Percentiles rank a stretch among this genome's conserved stretches.
Evolutionary conservation across 805 yeast genomes (phyloP).

Genomic region (Saccharomycopsis babjevae): DNA sequence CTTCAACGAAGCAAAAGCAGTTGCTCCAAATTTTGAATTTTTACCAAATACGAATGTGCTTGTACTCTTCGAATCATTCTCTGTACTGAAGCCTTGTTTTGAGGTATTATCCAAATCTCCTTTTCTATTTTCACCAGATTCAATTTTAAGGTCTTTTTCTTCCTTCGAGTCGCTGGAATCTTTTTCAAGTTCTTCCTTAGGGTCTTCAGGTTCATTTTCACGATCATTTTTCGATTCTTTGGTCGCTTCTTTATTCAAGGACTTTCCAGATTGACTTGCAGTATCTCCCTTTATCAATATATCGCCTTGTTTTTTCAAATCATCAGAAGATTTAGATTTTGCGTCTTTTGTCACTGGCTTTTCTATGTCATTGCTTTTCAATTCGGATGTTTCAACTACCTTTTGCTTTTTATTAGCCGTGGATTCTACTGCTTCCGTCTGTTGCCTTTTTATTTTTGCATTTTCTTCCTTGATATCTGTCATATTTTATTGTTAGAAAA

Average conservation of each 20-base stretch:
- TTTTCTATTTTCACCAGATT: constrained; percentile 14
- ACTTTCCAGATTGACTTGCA: not conserved
- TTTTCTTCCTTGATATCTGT: not conserved
- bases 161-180: constrained; percentile 2
- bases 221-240: constrained; percentile 20
- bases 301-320: not conserved
- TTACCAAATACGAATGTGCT: constrained; percentile 44
- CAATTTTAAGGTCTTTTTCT: not conserved
- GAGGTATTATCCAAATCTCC: too few species aligned
- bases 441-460: not conserved
- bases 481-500: not conserved
- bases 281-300: not conserved
- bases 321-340: constrained; percentile 13
- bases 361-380: not conserved
- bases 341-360: constrained; percentile 1
- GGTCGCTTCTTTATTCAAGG: constrained; percentile 11
- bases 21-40: constrained; percentile 37
- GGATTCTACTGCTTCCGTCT: not conserved
- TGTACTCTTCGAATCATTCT: constrained; percentile 1
- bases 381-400: not conserved
- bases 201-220: constrained; percentile 8
- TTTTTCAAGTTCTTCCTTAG: constrained; percentile 14
- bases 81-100: not conserved
- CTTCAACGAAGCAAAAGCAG: constrained; percentile 28
- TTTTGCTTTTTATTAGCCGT: not conserved